Evolutionary conservation across 78 protist genomes (phyloP), one percentile per base, ranked within the genome.

Genomic region (Dictyostelium capitatum): DNA sequence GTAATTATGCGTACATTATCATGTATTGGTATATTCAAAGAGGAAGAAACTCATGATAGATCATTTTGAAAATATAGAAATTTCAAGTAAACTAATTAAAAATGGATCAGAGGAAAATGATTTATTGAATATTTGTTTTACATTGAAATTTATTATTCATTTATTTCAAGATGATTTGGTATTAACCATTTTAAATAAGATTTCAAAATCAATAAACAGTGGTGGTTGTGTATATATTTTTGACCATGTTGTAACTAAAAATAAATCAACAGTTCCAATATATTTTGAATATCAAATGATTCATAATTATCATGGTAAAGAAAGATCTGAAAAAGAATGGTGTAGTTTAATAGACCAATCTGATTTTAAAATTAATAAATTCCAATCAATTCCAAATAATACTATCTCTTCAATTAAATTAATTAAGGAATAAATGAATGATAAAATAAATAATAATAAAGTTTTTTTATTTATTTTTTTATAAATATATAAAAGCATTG

Each of bases 251-350:
- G 20, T 59, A 6, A 3, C 23, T 10, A 53, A 79, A 57, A 79
- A 57, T 57, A 25, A 12, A 53, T 4, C 6, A 5, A 15, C 54
- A 32, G 19, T 9, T 8, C 37, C 50, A 19, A 4, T 53, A 2
- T 79, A 11, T 6, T 7, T 79, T 56, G 83, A 79, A n/a, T 37
- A 17, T 50, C 83, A 48, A 30, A 79, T 41, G 83, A 48, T 50
- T 50, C 0, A 8, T 50, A 50, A 12, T 50, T 50, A 37, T 37
- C 6, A 2, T 37, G 43, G 43, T 37, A 37, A 37, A 37, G 43
- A 37, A 37, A 37, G 43, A 37, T 37, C 43, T 37, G 43, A 3
- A 37, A 37, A 37, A 37, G 43, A 37, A 37, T 37, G 43, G 43
- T 37, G 2, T 37, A 2, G 43, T 37, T 37, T 37, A 37, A 37